Base-by-base conservation (phyloP, 306 rosid genomes). In the Notholithocarpus densiflorus region DNA sequence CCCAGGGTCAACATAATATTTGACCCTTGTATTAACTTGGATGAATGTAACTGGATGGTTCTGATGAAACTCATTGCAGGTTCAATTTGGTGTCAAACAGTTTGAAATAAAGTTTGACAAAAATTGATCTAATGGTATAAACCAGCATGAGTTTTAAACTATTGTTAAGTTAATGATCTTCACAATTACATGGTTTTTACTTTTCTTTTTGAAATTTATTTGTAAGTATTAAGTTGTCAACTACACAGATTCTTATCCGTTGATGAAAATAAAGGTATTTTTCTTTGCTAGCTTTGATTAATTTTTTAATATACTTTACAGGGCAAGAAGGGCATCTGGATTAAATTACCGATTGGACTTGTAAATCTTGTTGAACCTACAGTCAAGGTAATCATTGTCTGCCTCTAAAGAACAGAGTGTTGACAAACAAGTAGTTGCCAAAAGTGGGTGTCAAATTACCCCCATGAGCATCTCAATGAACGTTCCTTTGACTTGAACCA, bases 251-350 rank as follows among this genome's bases (percentile, higher is more conserved):
- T 34, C 23, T 32, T 66, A 66, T 19, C 24, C n/a, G 1, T 64
- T 64, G 70, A 31, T 17, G 26, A 32, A 31, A 66, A 34, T 66
- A 66, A 8, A 66, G 14, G 37, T 5, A 9, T 34, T 66, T 19
- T 66, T 66, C 71, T 23, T 68, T 6, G 31, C 62, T 56, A 68
- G 59, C 9, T 51, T 40, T 68, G 13, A 72, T 32, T 73, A 56
- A 79, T 59, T 45, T 76, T 57, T 26, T 48, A 73, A 13, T 10
- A 11, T 71, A 52, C 51, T 45, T 69, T 79, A 75, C 81, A 88
- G 89, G 83, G 91, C 31, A 85, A 83, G 77, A 77, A 77, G 75
- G 91, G 91, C 27, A 84, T 88, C 17, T 88, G 91, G 91, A 88
- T 85, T 82, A 85, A 88, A 77, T 65, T 85, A 61, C 91, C 89